Evolutionary conservation across 345 rosid species (phyloP), one percentile per base, ranked within the genome.

Genomic region (Streptanthus diversifolius): DNA sequence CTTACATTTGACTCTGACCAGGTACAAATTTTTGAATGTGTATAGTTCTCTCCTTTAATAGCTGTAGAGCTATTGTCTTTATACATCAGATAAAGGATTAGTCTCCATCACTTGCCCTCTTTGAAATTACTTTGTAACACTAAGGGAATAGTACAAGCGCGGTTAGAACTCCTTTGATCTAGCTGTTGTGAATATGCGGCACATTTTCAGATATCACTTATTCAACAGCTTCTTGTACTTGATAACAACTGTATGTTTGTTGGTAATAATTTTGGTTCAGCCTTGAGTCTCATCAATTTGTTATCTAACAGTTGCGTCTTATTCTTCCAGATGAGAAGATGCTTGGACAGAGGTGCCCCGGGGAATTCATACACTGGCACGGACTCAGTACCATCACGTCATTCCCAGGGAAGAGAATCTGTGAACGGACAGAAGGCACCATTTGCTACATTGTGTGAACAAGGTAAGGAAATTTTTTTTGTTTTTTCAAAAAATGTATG

Each of bases 1-100:
- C 77, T 92, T 80, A 89, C 88, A 70, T 84, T 87, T 76, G 98
- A 92, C 77, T 92, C 96, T 59, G 98, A 95, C 69, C 96, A 95
- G 98, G 99, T 95, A 82, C 63, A 48, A 35, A 37, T 24, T 52
- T 51, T n/a, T 21, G 39, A 36, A 47, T 30, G 36, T 68, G 43
- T 13, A 63, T 19, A 18, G 29, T 39, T 51, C 22, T 55, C 52
- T 25, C 14, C 39, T 56, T 37, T 14, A 21, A 18, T 41, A 35
- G 56, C 66, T 65, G 37, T 41, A 40, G 36, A 17, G 22, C 40
- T 32, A 35, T 11, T 53, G 70, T 39, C 71, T 63, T 14, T 33
- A 33, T 59, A 56, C 68, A 54, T 56, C 60, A 22, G 48, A 70
- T 30, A 15, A 62, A 19, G 14, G 48, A 71, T 37, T 47, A 17